Evolutionary conservation across 176 grass and related monocot genomes (phyloP).

Genomic region (Alopecurus myosuroides): DNA sequence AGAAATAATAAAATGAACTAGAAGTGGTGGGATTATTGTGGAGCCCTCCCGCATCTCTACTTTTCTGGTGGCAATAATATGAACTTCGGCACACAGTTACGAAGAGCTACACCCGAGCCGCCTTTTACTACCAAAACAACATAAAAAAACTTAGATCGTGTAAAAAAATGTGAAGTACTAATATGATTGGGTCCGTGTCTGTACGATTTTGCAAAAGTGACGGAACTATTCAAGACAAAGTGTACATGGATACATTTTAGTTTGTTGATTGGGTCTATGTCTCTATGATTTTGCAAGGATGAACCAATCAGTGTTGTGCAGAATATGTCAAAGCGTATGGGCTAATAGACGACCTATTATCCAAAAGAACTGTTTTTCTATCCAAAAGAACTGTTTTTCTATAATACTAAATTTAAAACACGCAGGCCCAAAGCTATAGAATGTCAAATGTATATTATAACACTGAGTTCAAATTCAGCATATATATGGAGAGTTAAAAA

Average conservation of each 20-base stretch:
- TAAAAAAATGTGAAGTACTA: too few species aligned
- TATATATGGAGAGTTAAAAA: not conserved
- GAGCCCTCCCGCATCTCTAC: too few species aligned
- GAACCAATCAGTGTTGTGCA: not conserved
- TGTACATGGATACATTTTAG: not conserved
- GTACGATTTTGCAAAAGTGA: slow-evolving; percentile 30
- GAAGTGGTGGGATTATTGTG: too few species aligned
- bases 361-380: too few species aligned
- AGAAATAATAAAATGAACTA: too few species aligned
- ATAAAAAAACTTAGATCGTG: too few species aligned
- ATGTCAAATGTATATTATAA: not conserved
- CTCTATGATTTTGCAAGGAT: not conserved
- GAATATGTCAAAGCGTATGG: slow-evolving; percentile 1
- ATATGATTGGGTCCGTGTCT: too few species aligned
- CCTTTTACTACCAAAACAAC: too few species aligned
- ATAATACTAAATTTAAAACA: not conserved
- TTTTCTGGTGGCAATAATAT: too few species aligned
- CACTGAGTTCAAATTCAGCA: too few species aligned
- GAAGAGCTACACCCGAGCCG: too few species aligned
- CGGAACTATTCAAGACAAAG: not conserved
- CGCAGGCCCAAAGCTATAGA: not conserved
- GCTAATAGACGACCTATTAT: not conserved
- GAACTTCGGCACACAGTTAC: too few species aligned
- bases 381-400: not conserved
- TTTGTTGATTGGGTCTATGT: not conserved